Evolutionary conservation across 2,329 filamentous ascomycete species (phyloP), one percentile per base, ranked within the genome.

Genomic region (Bipolaris cookei): DNA sequence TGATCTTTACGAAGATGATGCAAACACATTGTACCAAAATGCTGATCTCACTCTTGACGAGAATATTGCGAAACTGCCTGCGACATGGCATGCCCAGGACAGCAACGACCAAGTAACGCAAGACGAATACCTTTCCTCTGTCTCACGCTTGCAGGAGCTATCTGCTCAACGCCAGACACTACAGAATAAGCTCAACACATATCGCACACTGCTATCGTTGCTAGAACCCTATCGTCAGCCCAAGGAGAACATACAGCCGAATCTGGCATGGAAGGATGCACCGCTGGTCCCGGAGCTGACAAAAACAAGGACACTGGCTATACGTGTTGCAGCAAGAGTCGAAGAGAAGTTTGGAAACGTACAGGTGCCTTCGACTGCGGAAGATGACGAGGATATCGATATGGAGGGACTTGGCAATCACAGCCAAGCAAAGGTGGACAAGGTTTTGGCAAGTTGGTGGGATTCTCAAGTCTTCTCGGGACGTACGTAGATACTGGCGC

Each of bases 281-380:
- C 83, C 86, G 45, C 73, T 92, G 8, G 88, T 88, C 69, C 79
- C 78, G 51, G 89, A 91, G 75, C 77, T 92, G 52, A 84, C 87
- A 71, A 83, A 82, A 60, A 90, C 88, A 83, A 83, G 87, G 32
- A 79, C 87, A 62, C 74, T 92, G 59, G 73, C 74, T 11, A 72
- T 77, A 38, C 58, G 76, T 10, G 76, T 78, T 30, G 71, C 71
- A 3, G 75, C 71, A 4, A 67, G 76, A 48, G 63, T 77, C 2
- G 68, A 57, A 1, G 73, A 75, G 58, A 65, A 47, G 51, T 70
- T 70, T 51, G 71, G 64, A 1, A 60, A 71, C 54, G 64, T 71
- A 11, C 64, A 69, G 47, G 69, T 71, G 3, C 67, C 69, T n/a
- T 63, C 63, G 20, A 70, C 68, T 0, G 65, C 64, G 1, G 67